Conservation (phyloP, 495 filamentous ascomycete species). For the Lasiosphaeria hispida region DNA sequence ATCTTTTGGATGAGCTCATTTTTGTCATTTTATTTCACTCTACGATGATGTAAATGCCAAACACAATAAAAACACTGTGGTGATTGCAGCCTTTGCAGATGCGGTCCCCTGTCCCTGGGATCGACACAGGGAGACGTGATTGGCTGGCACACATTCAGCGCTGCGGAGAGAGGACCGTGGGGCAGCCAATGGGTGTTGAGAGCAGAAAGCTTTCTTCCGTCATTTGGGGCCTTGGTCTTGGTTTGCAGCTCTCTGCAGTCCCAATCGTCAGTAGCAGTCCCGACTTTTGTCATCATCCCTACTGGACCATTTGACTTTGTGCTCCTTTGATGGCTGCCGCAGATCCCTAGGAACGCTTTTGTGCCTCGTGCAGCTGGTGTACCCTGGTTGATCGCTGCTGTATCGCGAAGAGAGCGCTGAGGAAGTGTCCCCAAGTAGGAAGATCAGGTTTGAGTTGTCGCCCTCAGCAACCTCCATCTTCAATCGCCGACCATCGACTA, state of each 20-base stretch:
- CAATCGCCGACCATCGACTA: too few relatives aligned
- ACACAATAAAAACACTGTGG: too few relatives aligned
- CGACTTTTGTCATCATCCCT: background rate
- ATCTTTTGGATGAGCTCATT: too few relatives aligned
- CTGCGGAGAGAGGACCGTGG: slow-evolving; percentile 3
- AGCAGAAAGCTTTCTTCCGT: slow-evolving; percentile 11
- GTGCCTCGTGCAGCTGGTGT: background rate
- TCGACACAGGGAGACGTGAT: background rate
- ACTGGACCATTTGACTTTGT: background rate
- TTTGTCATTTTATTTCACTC: too few relatives aligned
- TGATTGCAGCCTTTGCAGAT: too few relatives aligned
- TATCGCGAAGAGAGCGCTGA: slow-evolving; percentile 4
- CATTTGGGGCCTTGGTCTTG: slow-evolving; percentile 3
- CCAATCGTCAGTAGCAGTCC: too few relatives aligned
- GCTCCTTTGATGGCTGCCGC: background rate
- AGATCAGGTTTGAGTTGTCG: too few relatives aligned
- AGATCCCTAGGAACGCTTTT: background rate
- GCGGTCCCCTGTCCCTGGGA: background rate
- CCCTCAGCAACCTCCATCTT: too few relatives aligned
- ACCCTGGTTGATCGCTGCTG: background rate
- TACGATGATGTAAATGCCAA: too few relatives aligned
- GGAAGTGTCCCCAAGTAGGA: too few relatives aligned
- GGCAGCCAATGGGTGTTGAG: slow-evolving; percentile 12
- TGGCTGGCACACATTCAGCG: background rate
- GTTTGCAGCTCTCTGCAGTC: background rate